These are phyloP conservation scores for Venturia carpophila DNA, from an alignment of 2,329 filamentous ascomycete genomes.

Conservation along the genomic window DNA sequence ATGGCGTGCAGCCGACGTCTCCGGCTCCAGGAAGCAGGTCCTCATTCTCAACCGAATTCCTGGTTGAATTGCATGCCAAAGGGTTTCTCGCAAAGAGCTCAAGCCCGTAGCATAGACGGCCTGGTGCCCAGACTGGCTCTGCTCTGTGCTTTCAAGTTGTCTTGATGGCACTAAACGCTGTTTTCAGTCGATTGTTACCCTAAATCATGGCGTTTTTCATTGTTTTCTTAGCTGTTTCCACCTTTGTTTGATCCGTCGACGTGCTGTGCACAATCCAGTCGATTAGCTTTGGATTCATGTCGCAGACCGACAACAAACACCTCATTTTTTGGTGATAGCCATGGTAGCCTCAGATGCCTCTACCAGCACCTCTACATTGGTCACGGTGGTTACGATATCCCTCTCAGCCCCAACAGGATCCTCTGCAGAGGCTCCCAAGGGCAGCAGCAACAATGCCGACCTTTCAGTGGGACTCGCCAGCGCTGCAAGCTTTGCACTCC, in stretches of 20 bases:
- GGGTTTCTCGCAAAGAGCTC: constrained; percentile 2
- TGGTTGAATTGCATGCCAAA: background rate
- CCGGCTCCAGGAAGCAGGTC: background rate
- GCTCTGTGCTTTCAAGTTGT: background rate
- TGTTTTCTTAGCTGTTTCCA: background rate
- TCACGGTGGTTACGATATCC: background rate
- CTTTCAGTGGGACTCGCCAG: background rate
- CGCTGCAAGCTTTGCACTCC: background rate
- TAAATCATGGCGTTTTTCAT: background rate
- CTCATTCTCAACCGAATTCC: background rate
- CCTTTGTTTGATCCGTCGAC: background rate
- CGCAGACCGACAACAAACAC: background rate
- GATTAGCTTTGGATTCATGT: background rate
- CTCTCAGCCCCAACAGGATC: background rate
- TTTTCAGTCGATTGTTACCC: background rate
- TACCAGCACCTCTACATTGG: background rate
- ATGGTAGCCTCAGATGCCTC: background rate
- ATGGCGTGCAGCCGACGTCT: background rate
- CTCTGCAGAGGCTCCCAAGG: background rate
- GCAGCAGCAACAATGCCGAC: background rate
- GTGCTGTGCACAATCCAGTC: background rate
- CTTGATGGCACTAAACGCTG: background rate
- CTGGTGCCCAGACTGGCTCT: background rate
- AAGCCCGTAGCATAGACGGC: background rate
- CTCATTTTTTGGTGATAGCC: background rate